phyloP scores from a whole-genome alignment of 345 rosid species.

The Camelina laxa region DNA sequence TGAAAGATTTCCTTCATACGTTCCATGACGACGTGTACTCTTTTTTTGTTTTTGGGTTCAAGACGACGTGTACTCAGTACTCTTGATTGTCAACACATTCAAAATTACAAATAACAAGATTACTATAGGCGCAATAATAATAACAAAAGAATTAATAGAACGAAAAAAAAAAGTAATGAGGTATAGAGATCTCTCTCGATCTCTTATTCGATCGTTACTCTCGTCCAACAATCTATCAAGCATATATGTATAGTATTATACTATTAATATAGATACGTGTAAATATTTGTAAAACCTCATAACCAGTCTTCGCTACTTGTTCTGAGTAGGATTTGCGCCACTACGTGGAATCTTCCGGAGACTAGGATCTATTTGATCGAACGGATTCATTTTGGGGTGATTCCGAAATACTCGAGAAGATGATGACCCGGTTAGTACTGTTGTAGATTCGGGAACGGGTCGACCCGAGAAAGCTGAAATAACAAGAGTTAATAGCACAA shows the following conservation, averaged over 20 bases:
- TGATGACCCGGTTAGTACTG: conserved; percentile 5
- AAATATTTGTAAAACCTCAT: neutral
- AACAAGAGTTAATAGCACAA: conserved; percentile 2
- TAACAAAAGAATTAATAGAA: neutral
- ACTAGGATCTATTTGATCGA: conserved; percentile 1
- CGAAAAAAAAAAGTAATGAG: neutral
- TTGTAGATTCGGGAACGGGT: neutral
- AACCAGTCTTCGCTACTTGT: neutral
- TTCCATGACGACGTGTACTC: neutral
- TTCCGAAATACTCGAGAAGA: conserved; percentile 5
- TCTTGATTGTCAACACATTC: neutral
- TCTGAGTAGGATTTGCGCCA: conserved; percentile 20
- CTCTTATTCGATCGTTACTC: neutral
- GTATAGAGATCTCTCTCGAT: neutral
- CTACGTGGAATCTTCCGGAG: conserved; percentile 8
- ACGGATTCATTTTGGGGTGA: neutral
- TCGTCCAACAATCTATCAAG: neutral
- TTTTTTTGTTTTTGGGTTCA: neutral
- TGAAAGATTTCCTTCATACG: neutral
- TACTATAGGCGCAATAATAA: neutral
- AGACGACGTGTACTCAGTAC: neutral
- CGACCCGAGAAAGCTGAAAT: conserved; percentile 6
- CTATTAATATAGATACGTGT: neutral
- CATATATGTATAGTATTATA: neutral
- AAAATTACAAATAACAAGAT: neutral